Evolutionary conservation across 805 yeast genomes (phyloP).

Genomic region (Starmerella cellae): DNA sequence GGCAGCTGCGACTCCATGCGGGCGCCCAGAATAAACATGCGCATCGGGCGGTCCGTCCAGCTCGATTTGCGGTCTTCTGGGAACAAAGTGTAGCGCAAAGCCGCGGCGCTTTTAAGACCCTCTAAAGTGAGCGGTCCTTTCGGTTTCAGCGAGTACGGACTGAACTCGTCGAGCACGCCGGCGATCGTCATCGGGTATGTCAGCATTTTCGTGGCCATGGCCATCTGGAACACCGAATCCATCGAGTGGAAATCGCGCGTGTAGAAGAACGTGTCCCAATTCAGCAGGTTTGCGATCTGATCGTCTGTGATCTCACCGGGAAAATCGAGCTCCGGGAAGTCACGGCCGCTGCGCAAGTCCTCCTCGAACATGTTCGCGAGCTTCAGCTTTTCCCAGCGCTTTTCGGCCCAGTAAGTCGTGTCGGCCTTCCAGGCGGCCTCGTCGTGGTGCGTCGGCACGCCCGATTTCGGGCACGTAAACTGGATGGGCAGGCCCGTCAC

Average conservation of each 20-base stretch:
- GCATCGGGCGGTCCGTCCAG: slow-evolving; percentile 73
- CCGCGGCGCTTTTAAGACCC: slow-evolving; percentile 87
- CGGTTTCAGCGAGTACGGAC: slow-evolving; percentile 72
- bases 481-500: slow-evolving; percentile 69
- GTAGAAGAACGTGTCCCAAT: slow-evolving; percentile 89
- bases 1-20: slow-evolving; percentile 90
- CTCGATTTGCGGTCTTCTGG: slow-evolving; percentile 48
- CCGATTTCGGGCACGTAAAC: slow-evolving; percentile 83
- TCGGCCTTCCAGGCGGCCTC: slow-evolving; percentile 82
- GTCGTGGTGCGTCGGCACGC: slow-evolving; percentile 92
- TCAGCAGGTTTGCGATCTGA: slow-evolving; percentile 54
- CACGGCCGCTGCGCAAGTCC: slow-evolving; percentile 85
- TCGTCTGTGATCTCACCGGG: slow-evolving; percentile 71
- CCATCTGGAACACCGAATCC: slow-evolving; percentile 94
- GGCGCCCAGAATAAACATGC: slow-evolving; percentile 82
- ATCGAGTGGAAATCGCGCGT: slow-evolving; percentile 86
- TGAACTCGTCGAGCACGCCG: slow-evolving; percentile 63
- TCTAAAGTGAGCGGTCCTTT: slow-evolving; percentile 81
- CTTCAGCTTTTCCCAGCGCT: slow-evolving; percentile 59
- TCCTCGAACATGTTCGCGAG: slow-evolving; percentile 89
- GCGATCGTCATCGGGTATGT: slow-evolving; percentile 88
- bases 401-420: slow-evolving; percentile 50
- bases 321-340: slow-evolving; percentile 89
- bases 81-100: slow-evolving; percentile 76
- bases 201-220: slow-evolving; percentile 87